Percentiles rank a stretch among this genome's conserved stretches.
Conservation (phyloP, 148 eudicot genomes). For the Diospyros lotus region DNA sequence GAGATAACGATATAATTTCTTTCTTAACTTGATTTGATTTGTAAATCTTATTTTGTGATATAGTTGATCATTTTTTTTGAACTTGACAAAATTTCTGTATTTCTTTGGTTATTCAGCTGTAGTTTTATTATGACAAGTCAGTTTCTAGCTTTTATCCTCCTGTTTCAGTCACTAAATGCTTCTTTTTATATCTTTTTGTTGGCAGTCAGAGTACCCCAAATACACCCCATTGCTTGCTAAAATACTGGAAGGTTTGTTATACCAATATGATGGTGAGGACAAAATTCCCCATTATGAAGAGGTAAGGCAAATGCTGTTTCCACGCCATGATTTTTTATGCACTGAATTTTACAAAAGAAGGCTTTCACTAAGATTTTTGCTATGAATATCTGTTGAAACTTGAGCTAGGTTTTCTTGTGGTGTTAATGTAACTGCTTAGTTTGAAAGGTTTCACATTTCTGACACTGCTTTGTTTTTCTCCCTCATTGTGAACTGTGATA, state of each 20-base stretch:
- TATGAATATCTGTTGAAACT: not conserved
- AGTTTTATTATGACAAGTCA: not conserved
- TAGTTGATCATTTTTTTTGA: not conserved
- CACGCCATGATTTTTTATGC: not conserved
- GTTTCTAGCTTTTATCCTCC: slow-evolving; percentile 1
- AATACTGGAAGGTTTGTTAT: slow-evolving; percentile 73
- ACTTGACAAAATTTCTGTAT: not conserved
- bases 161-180: slow-evolving; percentile 10
- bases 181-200: slow-evolving; percentile 17
- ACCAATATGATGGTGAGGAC: slow-evolving; percentile 51
- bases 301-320: slow-evolving; percentile 33
- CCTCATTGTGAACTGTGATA: too few species aligned
- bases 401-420: not conserved
- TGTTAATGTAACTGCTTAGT: not conserved
- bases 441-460: too few species aligned
- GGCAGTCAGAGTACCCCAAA: slow-evolving; percentile 81
- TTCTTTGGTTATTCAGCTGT: not conserved
- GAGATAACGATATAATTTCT: not conserved
- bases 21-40: not conserved
- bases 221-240: slow-evolving; percentile 92
- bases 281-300: slow-evolving; percentile 57
- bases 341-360: not conserved
- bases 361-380: not conserved
- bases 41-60: not conserved
- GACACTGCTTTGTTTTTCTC: too few species aligned